Evolutionary conservation across 371 early-diverging fungal genomes (phyloP).

Genomic region (Chytridium lagenaria): DNA sequence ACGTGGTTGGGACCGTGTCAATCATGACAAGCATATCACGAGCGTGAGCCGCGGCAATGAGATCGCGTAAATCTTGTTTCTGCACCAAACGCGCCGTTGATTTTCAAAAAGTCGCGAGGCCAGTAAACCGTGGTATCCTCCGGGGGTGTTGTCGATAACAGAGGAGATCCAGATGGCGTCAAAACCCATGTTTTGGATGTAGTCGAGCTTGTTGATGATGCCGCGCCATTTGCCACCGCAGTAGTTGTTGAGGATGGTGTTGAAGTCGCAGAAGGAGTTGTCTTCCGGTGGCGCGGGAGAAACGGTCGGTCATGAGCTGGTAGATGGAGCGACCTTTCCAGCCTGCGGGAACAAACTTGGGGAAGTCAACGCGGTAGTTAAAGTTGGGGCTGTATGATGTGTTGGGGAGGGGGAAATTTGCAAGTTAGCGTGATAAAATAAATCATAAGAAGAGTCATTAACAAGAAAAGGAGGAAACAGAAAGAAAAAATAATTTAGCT

Average conservation of each 20-base stretch:
- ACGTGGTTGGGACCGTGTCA: conserved; percentile 56
- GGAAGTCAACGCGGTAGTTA: conserved; percentile 17
- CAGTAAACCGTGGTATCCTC: conserved; percentile 50
- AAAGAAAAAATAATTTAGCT: not conserved
- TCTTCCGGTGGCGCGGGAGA: conserved; percentile 36
- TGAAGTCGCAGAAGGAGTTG: conserved; percentile 1
- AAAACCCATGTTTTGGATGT: conserved; percentile 54
- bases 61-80: conserved; percentile 40
- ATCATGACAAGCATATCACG: conserved; percentile 19
- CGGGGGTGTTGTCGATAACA: conserved; percentile 14
- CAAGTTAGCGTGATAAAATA: too few relatives aligned
- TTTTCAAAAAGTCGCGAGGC: conserved; percentile 37
- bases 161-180: conserved; percentile 47
- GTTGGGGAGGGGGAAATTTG: not conserved
- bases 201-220: conserved; percentile 47
- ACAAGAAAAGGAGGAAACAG: conserved; percentile 1
- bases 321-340: conserved; percentile 53
- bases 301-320: conserved; percentile 55
- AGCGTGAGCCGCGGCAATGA: conserved; percentile 46
- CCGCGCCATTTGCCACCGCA: conserved; percentile 58
- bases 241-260: conserved; percentile 39
- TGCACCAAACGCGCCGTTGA: conserved; percentile 53
- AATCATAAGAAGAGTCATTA: too few relatives aligned
- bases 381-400: not conserved
- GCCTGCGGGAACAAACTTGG: conserved; percentile 6